Percentiles rank a stretch among this genome's conserved stretches.
phyloP scores from a whole-genome alignment of 257 asterid species.

The Parsonsia alboflavescens region DNA sequence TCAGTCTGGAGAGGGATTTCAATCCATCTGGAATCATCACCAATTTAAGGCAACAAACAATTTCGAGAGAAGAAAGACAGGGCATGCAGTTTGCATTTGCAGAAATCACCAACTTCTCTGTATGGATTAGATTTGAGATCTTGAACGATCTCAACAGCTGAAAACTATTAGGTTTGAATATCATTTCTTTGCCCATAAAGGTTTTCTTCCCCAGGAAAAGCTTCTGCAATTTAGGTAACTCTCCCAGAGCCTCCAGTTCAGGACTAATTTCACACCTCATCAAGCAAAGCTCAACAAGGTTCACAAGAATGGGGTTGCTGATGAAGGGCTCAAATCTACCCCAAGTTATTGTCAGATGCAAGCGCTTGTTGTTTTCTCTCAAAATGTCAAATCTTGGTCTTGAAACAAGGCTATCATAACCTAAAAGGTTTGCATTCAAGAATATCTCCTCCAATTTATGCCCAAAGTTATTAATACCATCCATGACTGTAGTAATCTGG shows the following conservation, averaged over 20 bases:
- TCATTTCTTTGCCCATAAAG: constrained; percentile 2
- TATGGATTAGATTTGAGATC: neutral
- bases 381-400: too few species aligned
- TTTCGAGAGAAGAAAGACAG: too few species aligned
- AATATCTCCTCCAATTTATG: too few species aligned
- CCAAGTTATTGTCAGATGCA: too few species aligned
- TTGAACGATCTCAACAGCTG: constrained; percentile 1
- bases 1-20: neutral
- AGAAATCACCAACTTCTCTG: constrained; percentile 4
- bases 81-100: neutral
- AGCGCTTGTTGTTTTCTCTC: too few species aligned
- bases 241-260: constrained; percentile 10
- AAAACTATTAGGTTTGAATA: neutral
- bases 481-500: too few species aligned
- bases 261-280: neutral
- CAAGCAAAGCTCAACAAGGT: too few species aligned
- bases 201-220: constrained; percentile 1
- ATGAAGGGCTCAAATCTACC: neutral
- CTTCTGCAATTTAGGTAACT: neutral
- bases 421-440: too few species aligned
- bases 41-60: neutral
- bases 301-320: too few species aligned
- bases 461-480: too few species aligned
- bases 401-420: too few species aligned
- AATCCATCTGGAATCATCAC: neutral